phyloP scores from a whole-genome alignment of 495 filamentous ascomycete species.

The Daldinia decipiens region DNA sequence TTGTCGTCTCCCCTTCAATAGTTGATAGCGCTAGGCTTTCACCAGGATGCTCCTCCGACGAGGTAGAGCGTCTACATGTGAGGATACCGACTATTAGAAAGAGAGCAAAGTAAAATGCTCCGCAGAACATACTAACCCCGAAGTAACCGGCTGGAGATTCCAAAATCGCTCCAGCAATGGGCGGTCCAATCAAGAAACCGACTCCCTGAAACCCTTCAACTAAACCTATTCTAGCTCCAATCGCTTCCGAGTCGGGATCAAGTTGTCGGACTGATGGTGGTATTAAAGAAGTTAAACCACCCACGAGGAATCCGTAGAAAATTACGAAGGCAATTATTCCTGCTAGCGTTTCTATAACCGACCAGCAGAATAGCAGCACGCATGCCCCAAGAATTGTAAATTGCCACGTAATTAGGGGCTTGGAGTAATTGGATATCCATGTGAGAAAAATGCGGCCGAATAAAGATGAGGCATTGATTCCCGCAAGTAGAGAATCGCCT shows the following conservation, averaged over 20 bases:
- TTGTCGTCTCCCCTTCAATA: not conserved
- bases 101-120: constrained; percentile 15
- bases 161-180: constrained; percentile 52
- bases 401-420: constrained; percentile 64
- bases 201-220: constrained; percentile 45
- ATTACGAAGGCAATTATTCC: constrained; percentile 54
- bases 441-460: constrained; percentile 72
- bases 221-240: constrained; percentile 55
- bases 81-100: constrained; percentile 22
- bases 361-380: constrained; percentile 52
- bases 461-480: constrained; percentile 72
- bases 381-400: constrained; percentile 68
- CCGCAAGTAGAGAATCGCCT: constrained; percentile 62
- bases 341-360: constrained; percentile 41
- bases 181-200: constrained; percentile 50
- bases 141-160: constrained; percentile 15
- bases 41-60: not conserved
- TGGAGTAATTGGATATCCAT: constrained; percentile 63
- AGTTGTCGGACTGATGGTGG: constrained; percentile 46
- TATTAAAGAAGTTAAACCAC: constrained; percentile 52
- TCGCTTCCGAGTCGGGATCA: constrained; percentile 28
- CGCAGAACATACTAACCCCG: constrained; percentile 26
- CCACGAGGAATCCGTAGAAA: constrained; percentile 56
- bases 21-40: not conserved
- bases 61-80: constrained; percentile 1